phyloP scores from a whole-genome alignment of 371 early-diverging fungal species.

The Lichtheimia corymbifera region DNA sequence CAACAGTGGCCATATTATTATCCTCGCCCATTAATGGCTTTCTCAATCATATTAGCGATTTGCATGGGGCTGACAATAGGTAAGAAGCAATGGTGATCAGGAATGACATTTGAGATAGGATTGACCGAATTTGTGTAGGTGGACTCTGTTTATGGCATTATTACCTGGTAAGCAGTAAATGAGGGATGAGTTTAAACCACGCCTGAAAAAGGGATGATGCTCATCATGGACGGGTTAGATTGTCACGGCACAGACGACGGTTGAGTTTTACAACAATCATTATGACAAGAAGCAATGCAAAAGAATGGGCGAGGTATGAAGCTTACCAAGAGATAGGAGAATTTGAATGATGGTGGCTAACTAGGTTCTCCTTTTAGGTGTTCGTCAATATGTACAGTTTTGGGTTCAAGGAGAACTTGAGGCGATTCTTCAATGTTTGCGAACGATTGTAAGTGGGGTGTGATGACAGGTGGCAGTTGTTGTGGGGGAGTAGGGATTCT shows the following conservation, averaged over 20 bases:
- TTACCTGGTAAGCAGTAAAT: conserved; percentile 7
- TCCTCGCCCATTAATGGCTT: conserved; percentile 58
- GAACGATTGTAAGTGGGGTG: conserved; percentile 40
- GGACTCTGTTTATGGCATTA: conserved; percentile 12
- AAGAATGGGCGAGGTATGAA: conserved; percentile 47
- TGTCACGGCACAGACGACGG: conserved; percentile 61
- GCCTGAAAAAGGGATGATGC: too few relatives aligned
- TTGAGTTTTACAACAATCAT: conserved; percentile 64
- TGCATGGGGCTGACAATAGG: conserved; percentile 60
- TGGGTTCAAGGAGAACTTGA: conserved; percentile 49
- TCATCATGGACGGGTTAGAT: conserved; percentile 23
- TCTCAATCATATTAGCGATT: conserved; percentile 56
- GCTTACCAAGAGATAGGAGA: neutral
- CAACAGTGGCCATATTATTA: conserved; percentile 64
- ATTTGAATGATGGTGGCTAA: conserved; percentile 1
- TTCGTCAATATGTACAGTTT: conserved; percentile 66
- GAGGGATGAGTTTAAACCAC: neutral
- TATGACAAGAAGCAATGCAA: conserved; percentile 54
- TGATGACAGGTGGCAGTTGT: neutral
- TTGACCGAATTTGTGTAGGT: neutral
- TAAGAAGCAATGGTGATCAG: conserved; percentile 8
- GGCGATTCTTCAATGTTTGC: conserved; percentile 55
- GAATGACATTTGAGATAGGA: too few relatives aligned
- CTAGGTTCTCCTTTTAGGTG: conserved; percentile 14
- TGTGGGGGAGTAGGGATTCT: neutral